phyloP scores from a whole-genome alignment of 352 stramenopile genomes.

The Pythium volutum region DNA sequence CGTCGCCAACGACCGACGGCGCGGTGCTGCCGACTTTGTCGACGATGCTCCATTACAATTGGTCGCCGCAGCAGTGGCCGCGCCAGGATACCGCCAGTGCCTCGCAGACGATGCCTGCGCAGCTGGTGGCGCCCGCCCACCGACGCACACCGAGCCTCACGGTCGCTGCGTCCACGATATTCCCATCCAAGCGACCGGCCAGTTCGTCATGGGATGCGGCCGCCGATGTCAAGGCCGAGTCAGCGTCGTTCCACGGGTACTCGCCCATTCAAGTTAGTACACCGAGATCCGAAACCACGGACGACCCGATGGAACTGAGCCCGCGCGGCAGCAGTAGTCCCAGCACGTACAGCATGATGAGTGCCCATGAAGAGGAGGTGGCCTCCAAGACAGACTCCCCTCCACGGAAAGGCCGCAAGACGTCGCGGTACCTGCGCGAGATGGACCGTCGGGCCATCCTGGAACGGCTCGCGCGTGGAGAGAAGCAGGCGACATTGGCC shows the following conservation, averaged over 20 bases:
- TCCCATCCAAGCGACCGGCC: neutral
- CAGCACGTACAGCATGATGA: slow-evolving; percentile 10
- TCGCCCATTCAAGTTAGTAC: slow-evolving; percentile 5
- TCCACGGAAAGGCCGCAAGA: slow-evolving; percentile 26
- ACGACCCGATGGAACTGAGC: slow-evolving; percentile 4
- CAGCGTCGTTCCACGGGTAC: neutral
- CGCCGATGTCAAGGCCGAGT: neutral
- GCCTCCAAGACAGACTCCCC: neutral
- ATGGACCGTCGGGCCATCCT: slow-evolving; percentile 44
- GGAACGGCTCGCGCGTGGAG: slow-evolving; percentile 34
- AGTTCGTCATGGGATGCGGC: neutral
- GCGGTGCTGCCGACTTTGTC: slow-evolving; percentile 15
- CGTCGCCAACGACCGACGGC: slow-evolving; percentile 9
- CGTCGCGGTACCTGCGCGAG: slow-evolving; percentile 51
- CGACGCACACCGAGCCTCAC: slow-evolving; percentile 2
- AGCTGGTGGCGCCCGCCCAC: slow-evolving; percentile 1
- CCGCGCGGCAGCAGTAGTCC: slow-evolving; percentile 11
- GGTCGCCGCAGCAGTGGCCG: slow-evolving; percentile 10
- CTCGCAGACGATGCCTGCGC: neutral
- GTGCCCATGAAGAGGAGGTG: neutral
- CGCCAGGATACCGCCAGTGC: neutral
- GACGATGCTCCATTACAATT: slow-evolving; percentile 17
- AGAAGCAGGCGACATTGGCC: slow-evolving; percentile 51
- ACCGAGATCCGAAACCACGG: neutral
- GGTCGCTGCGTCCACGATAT: neutral